A percentile compares a stretch with the other conserved stretches of the same genome.
Evolutionary conservation across 306 rosid genomes (phyloP).

Genomic region (Echinosophora koreensis): DNA sequence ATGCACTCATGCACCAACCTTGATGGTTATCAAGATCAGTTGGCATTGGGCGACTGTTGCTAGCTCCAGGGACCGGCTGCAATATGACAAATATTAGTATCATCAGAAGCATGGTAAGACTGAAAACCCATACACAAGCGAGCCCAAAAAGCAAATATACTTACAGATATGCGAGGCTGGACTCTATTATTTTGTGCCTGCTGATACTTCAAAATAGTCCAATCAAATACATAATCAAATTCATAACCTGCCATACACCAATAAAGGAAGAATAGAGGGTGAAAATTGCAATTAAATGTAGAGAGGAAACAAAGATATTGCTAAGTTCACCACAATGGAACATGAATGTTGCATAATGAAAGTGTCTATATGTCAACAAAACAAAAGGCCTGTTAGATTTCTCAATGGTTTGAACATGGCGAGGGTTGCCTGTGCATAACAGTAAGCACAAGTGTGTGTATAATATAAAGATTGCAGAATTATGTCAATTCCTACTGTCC

Average conservation of each 20-base stretch:
- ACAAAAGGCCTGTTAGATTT: constrained; percentile 5
- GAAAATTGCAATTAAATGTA: background rate
- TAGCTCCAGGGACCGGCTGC: constrained; percentile 72
- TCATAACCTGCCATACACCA: constrained; percentile 73
- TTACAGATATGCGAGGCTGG: constrained; percentile 67
- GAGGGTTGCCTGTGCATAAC: constrained; percentile 8
- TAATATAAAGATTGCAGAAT: constrained; percentile 18
- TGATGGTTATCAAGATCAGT: constrained; percentile 65
- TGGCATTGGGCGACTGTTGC: constrained; percentile 64
- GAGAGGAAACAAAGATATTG: constrained; percentile 30
- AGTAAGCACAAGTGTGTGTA: background rate
- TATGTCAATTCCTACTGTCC: background rate
- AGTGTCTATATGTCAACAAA: constrained; percentile 3
- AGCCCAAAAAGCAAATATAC: constrained; percentile 45
- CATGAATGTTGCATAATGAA: constrained; percentile 1
- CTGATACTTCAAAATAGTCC: constrained; percentile 91
- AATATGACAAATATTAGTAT: constrained; percentile 45
- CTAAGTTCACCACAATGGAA: constrained; percentile 32
- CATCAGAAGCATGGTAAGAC: constrained; percentile 38
- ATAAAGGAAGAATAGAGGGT: constrained; percentile 11
- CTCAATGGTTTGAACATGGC: constrained; percentile 9
- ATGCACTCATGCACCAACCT: constrained; percentile 58
- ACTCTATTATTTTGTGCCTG: constrained; percentile 80
- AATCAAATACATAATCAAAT: constrained; percentile 86
- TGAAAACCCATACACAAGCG: background rate